Base-by-base conservation (phyloP, 441 rosid species). In the Gossypium gossypioides region DNA sequence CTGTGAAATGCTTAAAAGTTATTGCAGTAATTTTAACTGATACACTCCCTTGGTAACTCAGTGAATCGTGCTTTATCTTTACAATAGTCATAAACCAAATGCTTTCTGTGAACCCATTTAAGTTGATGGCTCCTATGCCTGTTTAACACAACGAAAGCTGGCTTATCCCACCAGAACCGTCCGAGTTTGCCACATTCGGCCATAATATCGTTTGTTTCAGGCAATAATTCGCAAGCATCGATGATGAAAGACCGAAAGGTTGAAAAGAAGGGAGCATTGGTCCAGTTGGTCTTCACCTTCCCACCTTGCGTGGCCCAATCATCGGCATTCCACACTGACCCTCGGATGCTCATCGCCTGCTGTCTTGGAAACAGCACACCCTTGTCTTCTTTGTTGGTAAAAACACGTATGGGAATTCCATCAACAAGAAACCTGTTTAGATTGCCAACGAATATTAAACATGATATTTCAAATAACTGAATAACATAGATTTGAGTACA, bases 251-350 rank as follows among this genome's bases (percentile, higher is more conserved):
- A 67, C 24, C 58, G 42, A 50, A 50, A 67, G 15, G 58, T 50
- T 25, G 71, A 48, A 27, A 67, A 22, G 40, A 50, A 67, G 4
- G 59, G 58, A 50, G 71, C 58, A 50, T 25, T 7, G 16, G 24
- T 67, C 71, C 71, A 67, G 40, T 25, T 25, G 42, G 57, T 67
- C 58, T 67, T 67, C 71, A 67, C 58, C 10, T 22, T 16, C 13
- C 71, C 71, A 6, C 71, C 71, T 67, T 67, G 58, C 7, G 71
- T 67, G 18, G 71, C 71, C 71, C 71, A 67, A 50, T 27, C 44
- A 67, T 67, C 71, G 37, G 58, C 71, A 25, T 67, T 67, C 58
- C 71, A 67, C 40, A 67, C 42, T 7, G 71, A 67, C 15, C 58
- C 71, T 15, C 71, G 42, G 22, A 48, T 25, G 57, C 58, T 67